A percentile compares a stretch with the other conserved stretches of the same genome.
Evolutionary conservation across 495 filamentous ascomycete genomes (phyloP).

Genomic region (Penicillium fimorum): DNA sequence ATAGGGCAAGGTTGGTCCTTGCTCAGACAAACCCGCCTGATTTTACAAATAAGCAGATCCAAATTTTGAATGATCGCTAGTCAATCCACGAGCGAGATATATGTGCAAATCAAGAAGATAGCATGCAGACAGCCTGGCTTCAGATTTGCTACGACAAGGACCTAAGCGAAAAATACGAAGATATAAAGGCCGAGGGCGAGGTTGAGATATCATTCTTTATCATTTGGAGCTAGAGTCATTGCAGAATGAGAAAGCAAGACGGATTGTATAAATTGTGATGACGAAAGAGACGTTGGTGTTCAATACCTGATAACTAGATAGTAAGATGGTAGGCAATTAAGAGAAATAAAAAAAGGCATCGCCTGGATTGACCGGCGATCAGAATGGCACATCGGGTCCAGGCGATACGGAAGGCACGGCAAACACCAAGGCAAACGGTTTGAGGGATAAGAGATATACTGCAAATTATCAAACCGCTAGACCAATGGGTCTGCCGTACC

Average conservation of each 20-base stretch:
- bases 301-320: too few species aligned
- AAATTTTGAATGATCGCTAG: too few species aligned
- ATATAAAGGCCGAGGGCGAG: background rate
- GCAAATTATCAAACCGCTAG: background rate
- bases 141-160: background rate
- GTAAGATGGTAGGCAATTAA: too few species aligned
- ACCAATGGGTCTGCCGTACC: background rate
- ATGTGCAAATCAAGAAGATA: background rate
- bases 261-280: too few species aligned
- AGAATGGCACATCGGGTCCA: background rate
- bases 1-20: too few species aligned
- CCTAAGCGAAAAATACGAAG: background rate
- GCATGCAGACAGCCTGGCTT: background rate
- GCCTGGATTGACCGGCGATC: background rate
- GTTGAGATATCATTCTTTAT: too few species aligned
- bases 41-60: too few species aligned
- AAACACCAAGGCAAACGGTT: background rate
- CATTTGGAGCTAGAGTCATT: too few species aligned
- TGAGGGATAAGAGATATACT: background rate
- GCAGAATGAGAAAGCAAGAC: too few species aligned
- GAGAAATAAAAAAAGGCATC: background rate
- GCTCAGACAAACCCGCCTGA: too few species aligned
- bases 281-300: background rate
- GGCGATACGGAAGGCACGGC: background rate
- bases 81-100: too few species aligned